A percentile compares a stretch with the other conserved stretches of the same genome.
Evolutionary conservation across 352 stramenopile genomes (phyloP).

Genomic region (Albugo candida): DNA sequence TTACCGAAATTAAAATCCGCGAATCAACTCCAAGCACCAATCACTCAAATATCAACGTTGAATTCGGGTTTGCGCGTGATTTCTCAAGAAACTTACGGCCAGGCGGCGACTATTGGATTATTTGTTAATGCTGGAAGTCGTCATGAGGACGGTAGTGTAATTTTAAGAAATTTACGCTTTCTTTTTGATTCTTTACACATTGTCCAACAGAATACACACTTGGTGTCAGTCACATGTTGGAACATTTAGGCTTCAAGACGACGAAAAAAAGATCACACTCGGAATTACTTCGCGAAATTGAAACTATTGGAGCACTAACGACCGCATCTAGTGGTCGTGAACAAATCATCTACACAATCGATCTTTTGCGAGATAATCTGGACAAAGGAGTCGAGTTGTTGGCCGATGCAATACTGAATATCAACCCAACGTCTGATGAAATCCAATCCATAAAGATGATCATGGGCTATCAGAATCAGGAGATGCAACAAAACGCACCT

Average conservation of each 20-base stretch:
- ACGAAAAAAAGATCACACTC: slow-evolving; percentile 68
- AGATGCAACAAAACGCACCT: slow-evolving; percentile 76
- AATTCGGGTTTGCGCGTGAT: slow-evolving; percentile 89
- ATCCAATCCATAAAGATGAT: slow-evolving; percentile 85
- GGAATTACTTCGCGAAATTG: slow-evolving; percentile 78
- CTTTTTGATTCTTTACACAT: background rate
- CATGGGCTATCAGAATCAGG: slow-evolving; percentile 87
- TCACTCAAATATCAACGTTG: slow-evolving; percentile 85
- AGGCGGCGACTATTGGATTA: slow-evolving; percentile 87
- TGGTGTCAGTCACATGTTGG: slow-evolving; percentile 86
- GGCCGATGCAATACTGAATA: slow-evolving; percentile 70
- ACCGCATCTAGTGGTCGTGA: slow-evolving; percentile 85
- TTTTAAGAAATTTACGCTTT: background rate
- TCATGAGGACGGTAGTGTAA: slow-evolving; percentile 35
- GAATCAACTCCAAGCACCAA: slow-evolving; percentile 61
- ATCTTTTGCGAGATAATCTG: slow-evolving; percentile 90
- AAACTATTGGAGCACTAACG: slow-evolving; percentile 83
- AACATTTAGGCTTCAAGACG: slow-evolving; percentile 91
- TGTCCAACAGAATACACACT: slow-evolving; percentile 24
- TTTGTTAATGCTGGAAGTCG: slow-evolving; percentile 84
- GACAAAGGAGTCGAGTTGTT: slow-evolving; percentile 80
- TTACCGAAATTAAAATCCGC: slow-evolving; percentile 69
- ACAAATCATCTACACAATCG: slow-evolving; percentile 94
- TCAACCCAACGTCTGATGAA: slow-evolving; percentile 61
- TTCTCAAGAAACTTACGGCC: slow-evolving; percentile 92